Percentiles rank a stretch among this genome's conserved stretches.
These are phyloP conservation scores for Magnusiomyces paraingens DNA, from an alignment of 1,139 yeast genomes.

Conservation along the genomic window DNA sequence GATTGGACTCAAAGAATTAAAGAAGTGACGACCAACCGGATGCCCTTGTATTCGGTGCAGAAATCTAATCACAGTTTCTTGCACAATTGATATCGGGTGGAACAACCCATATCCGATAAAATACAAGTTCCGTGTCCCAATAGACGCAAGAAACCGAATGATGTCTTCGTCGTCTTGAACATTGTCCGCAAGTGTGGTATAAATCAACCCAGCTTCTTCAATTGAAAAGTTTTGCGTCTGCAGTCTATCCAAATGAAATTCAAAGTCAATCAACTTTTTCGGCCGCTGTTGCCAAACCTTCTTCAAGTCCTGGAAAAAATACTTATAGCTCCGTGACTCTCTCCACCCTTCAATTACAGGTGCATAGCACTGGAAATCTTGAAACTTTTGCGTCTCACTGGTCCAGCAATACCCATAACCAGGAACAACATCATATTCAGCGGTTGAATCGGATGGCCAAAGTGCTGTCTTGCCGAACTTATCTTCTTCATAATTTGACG, in stretches of 20 bases:
- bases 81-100: slow-evolving; percentile 29
- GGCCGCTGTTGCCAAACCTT: slow-evolving; percentile 24
- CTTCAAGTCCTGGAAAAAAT: slow-evolving; percentile 24
- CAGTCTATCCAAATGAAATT: slow-evolving; percentile 31
- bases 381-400: slow-evolving; percentile 23
- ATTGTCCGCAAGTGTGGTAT: slow-evolving; percentile 25
- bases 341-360: slow-evolving; percentile 34
- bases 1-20: slow-evolving; percentile 26
- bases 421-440: slow-evolving; percentile 23
- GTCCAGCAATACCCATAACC: slow-evolving; percentile 34
- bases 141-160: slow-evolving; percentile 29
- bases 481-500: slow-evolving; percentile 30
- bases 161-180: slow-evolving; percentile 31
- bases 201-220: slow-evolving; percentile 30
- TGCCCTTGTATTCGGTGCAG: slow-evolving; percentile 30
- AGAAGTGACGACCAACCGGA: slow-evolving; percentile 29
- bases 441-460: slow-evolving; percentile 26
- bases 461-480: slow-evolving; percentile 29
- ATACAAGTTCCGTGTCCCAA: slow-evolving; percentile 21
- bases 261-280: slow-evolving; percentile 29
- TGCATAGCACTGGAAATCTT: slow-evolving; percentile 27
- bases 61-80: slow-evolving; percentile 27
- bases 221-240: slow-evolving; percentile 24
- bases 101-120: slow-evolving; percentile 33
- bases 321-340: slow-evolving; percentile 27